These are phyloP conservation scores for Smallanthus sonchifolius DNA, from an alignment of 129 eudicot genomes.

Conservation along the genomic window DNA sequence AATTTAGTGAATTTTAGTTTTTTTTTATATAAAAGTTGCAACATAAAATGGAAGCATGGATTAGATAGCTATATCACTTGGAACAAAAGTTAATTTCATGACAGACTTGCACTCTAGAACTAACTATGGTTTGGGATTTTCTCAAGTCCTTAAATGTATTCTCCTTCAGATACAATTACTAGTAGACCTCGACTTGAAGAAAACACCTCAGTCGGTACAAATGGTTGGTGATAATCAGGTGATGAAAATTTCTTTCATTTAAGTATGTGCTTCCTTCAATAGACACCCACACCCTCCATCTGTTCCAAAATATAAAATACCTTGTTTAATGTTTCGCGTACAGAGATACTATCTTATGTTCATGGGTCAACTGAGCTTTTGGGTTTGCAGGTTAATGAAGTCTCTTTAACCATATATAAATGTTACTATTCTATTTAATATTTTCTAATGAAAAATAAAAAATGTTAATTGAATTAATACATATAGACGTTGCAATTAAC, in stretches of 20 bases:
- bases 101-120: constrained; percentile 4
- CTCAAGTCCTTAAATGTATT: not conserved
- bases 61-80: no score
- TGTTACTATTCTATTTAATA: no score
- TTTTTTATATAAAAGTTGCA: no score
- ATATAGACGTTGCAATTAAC: no score
- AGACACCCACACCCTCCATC: not conserved
- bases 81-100: constrained; percentile 20
- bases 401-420: not conserved
- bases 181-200: constrained; percentile 88
- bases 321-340: constrained; percentile 63
- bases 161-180: constrained; percentile 74
- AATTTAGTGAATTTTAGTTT: no score
- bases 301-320: not conserved
- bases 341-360: constrained; percentile 89
- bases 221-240: constrained; percentile 87
- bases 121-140: not conserved
- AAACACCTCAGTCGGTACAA: constrained; percentile 91
- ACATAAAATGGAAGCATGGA: no score
- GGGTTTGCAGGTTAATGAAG: constrained; percentile 73
- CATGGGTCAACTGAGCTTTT: constrained; percentile 98
- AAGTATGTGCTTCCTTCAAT: not conserved
- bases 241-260: not conserved
- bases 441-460: no score
- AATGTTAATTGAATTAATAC: no score